Conservation (phyloP, 2,329 filamentous ascomycete genomes). For the Fusarium keratoplasticum region DNA sequence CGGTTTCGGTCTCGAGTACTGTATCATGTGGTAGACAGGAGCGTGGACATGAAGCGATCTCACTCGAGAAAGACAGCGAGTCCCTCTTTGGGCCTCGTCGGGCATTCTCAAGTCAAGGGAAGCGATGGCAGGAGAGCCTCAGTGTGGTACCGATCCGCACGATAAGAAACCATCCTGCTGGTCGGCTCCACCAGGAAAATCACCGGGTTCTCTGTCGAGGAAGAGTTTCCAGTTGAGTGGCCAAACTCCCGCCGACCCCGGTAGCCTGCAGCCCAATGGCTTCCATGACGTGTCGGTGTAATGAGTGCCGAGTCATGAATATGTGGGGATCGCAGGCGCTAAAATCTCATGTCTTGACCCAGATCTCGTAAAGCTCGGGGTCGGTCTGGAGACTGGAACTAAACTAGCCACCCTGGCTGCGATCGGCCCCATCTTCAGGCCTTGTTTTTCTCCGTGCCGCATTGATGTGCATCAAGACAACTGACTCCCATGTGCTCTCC, state of each 20-base stretch:
- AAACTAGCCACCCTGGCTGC: neutral
- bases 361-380: conserved; percentile 3
- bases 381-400: neutral
- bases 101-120: neutral
- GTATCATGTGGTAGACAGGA: neutral
- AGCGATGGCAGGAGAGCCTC: neutral
- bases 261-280: neutral
- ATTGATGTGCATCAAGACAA: neutral
- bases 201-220: neutral
- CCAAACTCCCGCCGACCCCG: neutral
- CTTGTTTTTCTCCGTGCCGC: neutral
- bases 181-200: neutral
- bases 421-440: neutral
- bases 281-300: neutral
- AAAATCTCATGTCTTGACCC: neutral
- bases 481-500: neutral
- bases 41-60: neutral
- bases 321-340: neutral
- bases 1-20: neutral
- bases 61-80: neutral
- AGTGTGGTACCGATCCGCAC: neutral
- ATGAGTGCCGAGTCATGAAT: neutral
- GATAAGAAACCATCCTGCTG: neutral
- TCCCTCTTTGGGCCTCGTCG: neutral
- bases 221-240: neutral